phyloP scores from a whole-genome alignment of 768 basidiomycete species.

The Pleurotus giganteus region DNA sequence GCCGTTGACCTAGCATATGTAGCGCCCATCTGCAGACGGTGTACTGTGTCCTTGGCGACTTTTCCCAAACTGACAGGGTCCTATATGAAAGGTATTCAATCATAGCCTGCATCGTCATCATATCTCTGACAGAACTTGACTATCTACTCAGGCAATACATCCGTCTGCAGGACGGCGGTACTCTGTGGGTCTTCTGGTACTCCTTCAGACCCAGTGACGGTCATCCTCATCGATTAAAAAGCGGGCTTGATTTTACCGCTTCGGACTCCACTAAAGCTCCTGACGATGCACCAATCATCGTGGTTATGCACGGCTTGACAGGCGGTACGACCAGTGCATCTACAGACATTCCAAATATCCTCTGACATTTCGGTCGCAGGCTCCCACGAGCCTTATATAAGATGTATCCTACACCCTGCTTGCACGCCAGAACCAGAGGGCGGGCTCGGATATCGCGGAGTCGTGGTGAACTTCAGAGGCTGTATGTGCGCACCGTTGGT shows the following conservation, averaged over 20 bases:
- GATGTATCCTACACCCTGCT: conserved; percentile 74
- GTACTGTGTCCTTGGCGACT: conserved; percentile 59
- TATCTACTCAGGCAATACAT: conserved; percentile 38
- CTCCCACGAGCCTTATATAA: conserved; percentile 90
- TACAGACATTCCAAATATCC: conserved; percentile 1
- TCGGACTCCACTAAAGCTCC: conserved; percentile 32
- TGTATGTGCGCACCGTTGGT: conserved; percentile 48
- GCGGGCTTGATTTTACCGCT: conserved; percentile 70
- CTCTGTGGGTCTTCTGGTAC: conserved; percentile 42
- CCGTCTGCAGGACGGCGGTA: conserved; percentile 59
- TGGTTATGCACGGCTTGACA: conserved; percentile 55
- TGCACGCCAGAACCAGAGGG: conserved; percentile 69
- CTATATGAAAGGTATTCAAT: conserved; percentile 59
- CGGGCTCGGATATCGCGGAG: conserved; percentile 88
- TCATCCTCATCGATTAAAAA: conserved; percentile 24
- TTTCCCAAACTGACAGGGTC: conserved; percentile 53
- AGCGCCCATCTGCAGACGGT: conserved; percentile 67
- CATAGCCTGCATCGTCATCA: too few species aligned
- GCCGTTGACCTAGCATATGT: not conserved
- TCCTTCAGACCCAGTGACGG: not conserved
- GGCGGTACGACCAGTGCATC: conserved; percentile 34
- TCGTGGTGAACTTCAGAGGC: conserved; percentile 91
- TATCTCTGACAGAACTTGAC: not conserved
- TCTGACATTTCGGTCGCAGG: conserved; percentile 38
- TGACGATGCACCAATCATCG: conserved; percentile 50